Percentiles rank a stretch among this genome's conserved stretches.
phyloP scores from a whole-genome alignment of 306 rosid genomes.

The Gynostemma pentaphyllum region DNA sequence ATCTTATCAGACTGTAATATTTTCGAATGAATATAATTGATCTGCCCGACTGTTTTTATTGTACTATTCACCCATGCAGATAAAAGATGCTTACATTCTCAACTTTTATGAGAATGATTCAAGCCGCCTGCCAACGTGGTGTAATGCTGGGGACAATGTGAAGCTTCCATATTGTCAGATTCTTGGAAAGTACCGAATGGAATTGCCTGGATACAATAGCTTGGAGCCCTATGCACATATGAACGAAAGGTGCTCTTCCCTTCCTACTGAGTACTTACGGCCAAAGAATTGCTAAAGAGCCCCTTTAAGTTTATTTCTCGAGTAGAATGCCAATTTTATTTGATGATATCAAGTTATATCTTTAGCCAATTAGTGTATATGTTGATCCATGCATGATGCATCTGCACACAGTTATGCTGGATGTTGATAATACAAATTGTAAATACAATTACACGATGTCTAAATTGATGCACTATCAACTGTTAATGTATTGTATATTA shows the following conservation, averaged over 20 bases:
- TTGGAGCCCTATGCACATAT: constrained; percentile 66
- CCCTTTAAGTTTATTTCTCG: neutral
- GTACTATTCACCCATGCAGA: constrained; percentile 39
- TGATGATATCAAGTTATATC: neutral
- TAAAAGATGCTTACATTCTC: constrained; percentile 85
- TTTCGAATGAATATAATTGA: neutral
- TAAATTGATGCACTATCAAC: neutral
- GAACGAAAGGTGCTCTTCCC: constrained; percentile 93
- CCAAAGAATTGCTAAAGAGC: constrained; percentile 36
- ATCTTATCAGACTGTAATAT: neutral
- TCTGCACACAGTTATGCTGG: no score
- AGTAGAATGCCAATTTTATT: neutral
- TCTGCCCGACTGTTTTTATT: neutral
- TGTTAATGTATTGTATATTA: neutral
- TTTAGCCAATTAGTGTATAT: constrained; percentile 4
- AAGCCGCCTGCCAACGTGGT: constrained; percentile 84
- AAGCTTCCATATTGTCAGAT: constrained; percentile 94
- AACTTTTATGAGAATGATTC: constrained; percentile 71
- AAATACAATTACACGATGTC: neutral
- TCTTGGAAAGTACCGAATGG: constrained; percentile 79
- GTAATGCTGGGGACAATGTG: constrained; percentile 64
- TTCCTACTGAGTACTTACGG: constrained; percentile 70
- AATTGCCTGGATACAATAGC: constrained; percentile 73
- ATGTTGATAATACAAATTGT: constrained; percentile 1
- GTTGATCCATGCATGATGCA: no score